Percentiles rank a stretch among this genome's conserved stretches.
Conservation (phyloP, 495 filamentous ascomycete genomes). For the Acidomyces sp. region DNA sequence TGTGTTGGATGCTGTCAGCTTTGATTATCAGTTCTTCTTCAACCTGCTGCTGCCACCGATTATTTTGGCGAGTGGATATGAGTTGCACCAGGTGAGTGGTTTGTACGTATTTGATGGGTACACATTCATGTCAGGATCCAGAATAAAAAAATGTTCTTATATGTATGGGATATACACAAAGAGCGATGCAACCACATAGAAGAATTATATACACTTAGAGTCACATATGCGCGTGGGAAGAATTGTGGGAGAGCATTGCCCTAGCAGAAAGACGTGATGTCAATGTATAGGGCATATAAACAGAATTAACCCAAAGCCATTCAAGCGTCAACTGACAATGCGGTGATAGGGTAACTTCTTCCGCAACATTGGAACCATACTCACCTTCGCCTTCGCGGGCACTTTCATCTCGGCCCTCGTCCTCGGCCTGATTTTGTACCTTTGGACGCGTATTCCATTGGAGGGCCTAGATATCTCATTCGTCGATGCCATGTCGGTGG, state of each 20-base stretch:
- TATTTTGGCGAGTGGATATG: slow-evolving; percentile 92
- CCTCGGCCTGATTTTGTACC: slow-evolving; percentile 69
- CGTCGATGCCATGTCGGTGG: slow-evolving; percentile 89
- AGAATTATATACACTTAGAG: too few species aligned
- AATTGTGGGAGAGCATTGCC: too few species aligned
- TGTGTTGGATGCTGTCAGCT: slow-evolving; percentile 78
- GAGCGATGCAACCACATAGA: too few species aligned
- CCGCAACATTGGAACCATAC: slow-evolving; percentile 90
- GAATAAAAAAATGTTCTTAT: too few species aligned
- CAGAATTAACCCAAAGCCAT: too few species aligned
- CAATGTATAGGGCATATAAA: too few species aligned
- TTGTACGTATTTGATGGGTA: too few species aligned
- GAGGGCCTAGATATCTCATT: slow-evolving; percentile 76
- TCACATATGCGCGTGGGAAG: too few species aligned
- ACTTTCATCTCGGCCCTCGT: slow-evolving; percentile 95
- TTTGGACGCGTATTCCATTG: slow-evolving; percentile 77
- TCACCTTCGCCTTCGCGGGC: slow-evolving; percentile 96
- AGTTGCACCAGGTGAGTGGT: slow-evolving; percentile 70
- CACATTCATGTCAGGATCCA: too few species aligned
- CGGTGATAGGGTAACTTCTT: slow-evolving; percentile 73
- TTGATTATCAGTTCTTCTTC: slow-evolving; percentile 98
- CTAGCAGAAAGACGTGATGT: too few species aligned
- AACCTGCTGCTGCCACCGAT: slow-evolving; percentile 95
- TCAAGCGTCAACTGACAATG: too few species aligned
- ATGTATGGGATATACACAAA: too few species aligned